Evolutionary conservation across 176 grass and related monocot species (phyloP), one percentile per base, ranked within the genome.

Genomic region (Canna indica): DNA sequence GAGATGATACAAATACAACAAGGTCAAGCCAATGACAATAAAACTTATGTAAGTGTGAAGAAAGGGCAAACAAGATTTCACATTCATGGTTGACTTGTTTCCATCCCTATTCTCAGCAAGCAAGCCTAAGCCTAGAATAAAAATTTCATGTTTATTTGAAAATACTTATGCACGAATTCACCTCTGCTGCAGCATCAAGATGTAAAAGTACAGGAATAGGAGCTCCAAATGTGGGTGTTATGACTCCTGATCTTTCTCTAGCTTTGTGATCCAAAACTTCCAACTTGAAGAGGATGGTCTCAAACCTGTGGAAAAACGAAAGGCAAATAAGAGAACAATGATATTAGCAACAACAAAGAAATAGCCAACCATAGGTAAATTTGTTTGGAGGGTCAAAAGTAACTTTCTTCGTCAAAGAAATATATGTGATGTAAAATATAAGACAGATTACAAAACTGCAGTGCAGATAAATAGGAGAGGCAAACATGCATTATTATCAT

Each of bases 181-280:
- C 93, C 93, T 96, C 93, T 64, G 75, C 82, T 41, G 86, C 88
- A 85, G 83, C 64, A 87, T 91, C 86, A 79, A 83, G 79, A 81
- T 91, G 85, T 81, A 96, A 87, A 81, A 89, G 64, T 69, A 96
- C 88, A 77, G 83, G 79, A 84, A 96, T 85, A 53, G 88, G 86
- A 62, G 83, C 85, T 59, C 80, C 57, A 75, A 91, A 87, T 72
- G 93, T 90, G 74, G 83, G 79, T 67, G 81, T 76, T 87, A 91
- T 89, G 41, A 80, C 63, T 79, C 88, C 93, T 80, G 88, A 81
- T 87, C 86, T 89, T 84, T 96, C 93, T 85, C 93, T 86, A 84
- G 88, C 77, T 82, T 89, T 96, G 45, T 91, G 88, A 50, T 96
- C 93, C 81, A 96, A 88, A 81, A 85, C 79, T 81, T 96, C 88